Percentiles rank a stretch among this genome's conserved stretches.
These are phyloP conservation scores for Penicillium occitanis DNA, from an alignment of 2,329 filamentous ascomycete species.

Conservation along the genomic window DNA sequence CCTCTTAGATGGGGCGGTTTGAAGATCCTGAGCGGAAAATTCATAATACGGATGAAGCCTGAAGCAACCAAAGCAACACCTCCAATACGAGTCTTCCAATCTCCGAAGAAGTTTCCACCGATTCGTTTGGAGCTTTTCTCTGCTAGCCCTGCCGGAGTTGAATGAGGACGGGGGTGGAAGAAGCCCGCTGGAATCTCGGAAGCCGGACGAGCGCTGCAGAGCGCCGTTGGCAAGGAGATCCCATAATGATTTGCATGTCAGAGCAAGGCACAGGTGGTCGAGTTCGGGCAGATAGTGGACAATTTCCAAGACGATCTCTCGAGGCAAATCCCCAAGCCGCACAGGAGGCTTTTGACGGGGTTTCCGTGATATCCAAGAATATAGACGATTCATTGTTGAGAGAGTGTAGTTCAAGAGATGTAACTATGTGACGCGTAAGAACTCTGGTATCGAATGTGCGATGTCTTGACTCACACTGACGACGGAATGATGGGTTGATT, in stretches of 20 bases:
- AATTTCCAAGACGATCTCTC: conserved; percentile 12
- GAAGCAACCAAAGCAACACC: neutral
- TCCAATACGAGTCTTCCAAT: neutral
- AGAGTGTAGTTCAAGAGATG: neutral
- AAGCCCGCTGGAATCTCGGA: neutral
- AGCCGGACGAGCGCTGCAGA: neutral
- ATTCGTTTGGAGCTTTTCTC: neutral
- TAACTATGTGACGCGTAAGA: neutral
- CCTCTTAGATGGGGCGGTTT: neutral
- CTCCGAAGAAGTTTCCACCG: neutral
- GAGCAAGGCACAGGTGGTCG: conserved; percentile 1
- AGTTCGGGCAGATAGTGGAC: neutral
- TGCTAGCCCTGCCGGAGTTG: neutral
- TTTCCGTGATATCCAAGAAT: neutral
- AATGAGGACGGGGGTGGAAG: neutral
- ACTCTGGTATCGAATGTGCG: neutral
- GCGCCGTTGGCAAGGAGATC: neutral
- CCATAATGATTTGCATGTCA: conserved; percentile 13
- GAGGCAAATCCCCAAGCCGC: neutral
- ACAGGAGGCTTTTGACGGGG: neutral
- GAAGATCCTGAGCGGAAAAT: neutral
- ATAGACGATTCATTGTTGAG: neutral
- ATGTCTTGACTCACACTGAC: neutral
- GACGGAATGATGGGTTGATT: neutral
- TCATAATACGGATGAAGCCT: neutral